phyloP scores from a whole-genome alignment of 2,329 filamentous ascomycete genomes.

The Colletotrichum eleusines region DNA sequence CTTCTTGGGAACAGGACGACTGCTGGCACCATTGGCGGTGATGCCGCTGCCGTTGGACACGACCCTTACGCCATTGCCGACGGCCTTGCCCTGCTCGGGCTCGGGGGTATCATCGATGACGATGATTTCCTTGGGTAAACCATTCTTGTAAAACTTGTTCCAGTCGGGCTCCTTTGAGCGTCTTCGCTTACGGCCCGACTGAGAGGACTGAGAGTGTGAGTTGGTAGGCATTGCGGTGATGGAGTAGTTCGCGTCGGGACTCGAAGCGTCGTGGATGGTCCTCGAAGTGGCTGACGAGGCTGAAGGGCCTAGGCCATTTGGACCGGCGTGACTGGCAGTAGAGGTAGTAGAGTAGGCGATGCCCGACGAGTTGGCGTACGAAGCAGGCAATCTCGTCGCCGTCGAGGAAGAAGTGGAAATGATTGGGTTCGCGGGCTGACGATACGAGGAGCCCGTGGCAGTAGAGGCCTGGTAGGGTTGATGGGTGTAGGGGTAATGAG shows the following conservation, averaged over 20 bases:
- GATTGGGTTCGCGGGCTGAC: conserved; percentile 50
- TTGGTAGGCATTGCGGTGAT: conserved; percentile 53
- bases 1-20: conserved; percentile 76
- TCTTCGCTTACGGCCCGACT: conserved; percentile 61
- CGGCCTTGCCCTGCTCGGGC: conserved; percentile 55
- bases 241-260: conserved; percentile 49
- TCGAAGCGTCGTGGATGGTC: conserved; percentile 48
- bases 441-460: conserved; percentile 50
- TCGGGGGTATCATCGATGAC: conserved; percentile 82
- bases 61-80: conserved; percentile 55
- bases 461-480: conserved; percentile 61
- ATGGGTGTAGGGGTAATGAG: conserved; percentile 72
- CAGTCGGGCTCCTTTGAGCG: conserved; percentile 78
- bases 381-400: conserved; percentile 51
- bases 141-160: conserved; percentile 85
- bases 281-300: conserved; percentile 49
- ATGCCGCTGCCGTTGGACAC: conserved; percentile 51
- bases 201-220: conserved; percentile 34
- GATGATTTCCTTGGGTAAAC: conserved; percentile 86
- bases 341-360: conserved; percentile 44
- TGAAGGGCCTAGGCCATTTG: conserved; percentile 54
- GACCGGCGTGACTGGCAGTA: conserved; percentile 44
- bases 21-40: conserved; percentile 47
- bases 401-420: conserved; percentile 56
- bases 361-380: conserved; percentile 50